phyloP scores from a whole-genome alignment of 345 rosid genomes.

The Psidium guajava region DNA sequence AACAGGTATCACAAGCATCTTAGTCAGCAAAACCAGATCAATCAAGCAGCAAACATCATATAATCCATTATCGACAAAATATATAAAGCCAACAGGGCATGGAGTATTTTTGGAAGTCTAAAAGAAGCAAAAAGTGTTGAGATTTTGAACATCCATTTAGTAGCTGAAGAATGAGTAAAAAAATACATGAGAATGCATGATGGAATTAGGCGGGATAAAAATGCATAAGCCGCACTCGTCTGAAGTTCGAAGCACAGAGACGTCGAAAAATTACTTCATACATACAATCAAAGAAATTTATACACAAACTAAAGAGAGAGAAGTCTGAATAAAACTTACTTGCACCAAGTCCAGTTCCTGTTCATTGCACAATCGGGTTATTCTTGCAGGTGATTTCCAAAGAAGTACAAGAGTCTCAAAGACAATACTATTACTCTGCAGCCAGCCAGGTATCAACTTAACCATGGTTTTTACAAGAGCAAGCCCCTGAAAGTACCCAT shows the following conservation, averaged over 20 bases:
- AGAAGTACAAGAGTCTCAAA: conserved; percentile 78
- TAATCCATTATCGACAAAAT: background rate
- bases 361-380: conserved; percentile 81
- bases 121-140: background rate
- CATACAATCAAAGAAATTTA: background rate
- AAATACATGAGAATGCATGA: background rate
- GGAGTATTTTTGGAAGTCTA: background rate
- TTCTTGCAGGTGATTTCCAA: conserved; percentile 93
- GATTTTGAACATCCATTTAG: background rate
- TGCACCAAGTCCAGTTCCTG: conserved; percentile 92
- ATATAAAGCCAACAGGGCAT: background rate
- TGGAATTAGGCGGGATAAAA: background rate
- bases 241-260: background rate
- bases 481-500: conserved; percentile 93
- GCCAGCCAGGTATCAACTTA: conserved; percentile 82
- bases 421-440: conserved; percentile 73
- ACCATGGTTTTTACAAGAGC: conserved; percentile 83
- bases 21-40: background rate
- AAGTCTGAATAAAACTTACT: conserved; percentile 26
- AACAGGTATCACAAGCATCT: background rate
- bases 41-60: background rate
- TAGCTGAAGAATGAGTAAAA: background rate
- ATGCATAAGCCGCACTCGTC: background rate
- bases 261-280: background rate
- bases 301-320: background rate